Conservation (phyloP, 2,329 filamentous ascomycete species). For the Intubia oerlemansii region DNA sequence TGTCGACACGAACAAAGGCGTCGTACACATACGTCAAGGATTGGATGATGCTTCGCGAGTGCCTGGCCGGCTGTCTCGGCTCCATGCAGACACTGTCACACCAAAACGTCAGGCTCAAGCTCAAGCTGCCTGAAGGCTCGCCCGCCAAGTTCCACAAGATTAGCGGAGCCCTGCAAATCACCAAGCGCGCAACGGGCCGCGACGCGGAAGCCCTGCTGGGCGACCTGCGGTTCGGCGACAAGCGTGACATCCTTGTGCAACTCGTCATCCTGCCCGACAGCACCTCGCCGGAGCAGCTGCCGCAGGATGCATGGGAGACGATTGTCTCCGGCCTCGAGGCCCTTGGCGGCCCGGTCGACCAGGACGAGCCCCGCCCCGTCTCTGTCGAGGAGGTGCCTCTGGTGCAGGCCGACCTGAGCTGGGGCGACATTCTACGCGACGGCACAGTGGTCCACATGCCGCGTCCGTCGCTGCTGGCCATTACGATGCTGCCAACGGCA, state of each 20-base stretch:
- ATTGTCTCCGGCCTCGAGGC: constrained; percentile 92
- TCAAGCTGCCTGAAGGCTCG: constrained; percentile 84
- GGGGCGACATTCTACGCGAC: constrained; percentile 82
- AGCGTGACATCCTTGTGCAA: constrained; percentile 81
- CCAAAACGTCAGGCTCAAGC: constrained; percentile 90
- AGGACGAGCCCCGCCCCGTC: constrained; percentile 60
- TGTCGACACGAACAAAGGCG: constrained; percentile 87
- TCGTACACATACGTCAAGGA: constrained; percentile 98
- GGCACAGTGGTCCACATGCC: constrained; percentile 71
- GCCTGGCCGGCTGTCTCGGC: constrained; percentile 79
- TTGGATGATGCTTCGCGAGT: constrained; percentile 99
- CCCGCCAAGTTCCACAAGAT: constrained; percentile 98
- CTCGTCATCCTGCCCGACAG: constrained; percentile 81
- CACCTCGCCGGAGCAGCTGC: constrained; percentile 59
- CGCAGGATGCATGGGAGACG: constrained; percentile 91
- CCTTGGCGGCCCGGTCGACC: constrained; percentile 67
- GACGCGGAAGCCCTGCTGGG: constrained; percentile 86
- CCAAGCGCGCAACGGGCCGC: constrained; percentile 81
- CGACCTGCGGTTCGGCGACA: constrained; percentile 87
- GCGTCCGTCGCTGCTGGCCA: constrained; percentile 74
- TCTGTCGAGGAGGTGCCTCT: constrained; percentile 90
- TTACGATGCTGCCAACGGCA: constrained; percentile 71
- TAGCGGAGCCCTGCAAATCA: constrained; percentile 85
- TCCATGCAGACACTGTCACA: constrained; percentile 89
- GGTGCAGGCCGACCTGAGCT: constrained; percentile 83